Percentiles rank a stretch among this genome's conserved stretches.
phyloP scores from a whole-genome alignment of 2,329 filamentous ascomycete species.

The Clonostachys sp. region DNA sequence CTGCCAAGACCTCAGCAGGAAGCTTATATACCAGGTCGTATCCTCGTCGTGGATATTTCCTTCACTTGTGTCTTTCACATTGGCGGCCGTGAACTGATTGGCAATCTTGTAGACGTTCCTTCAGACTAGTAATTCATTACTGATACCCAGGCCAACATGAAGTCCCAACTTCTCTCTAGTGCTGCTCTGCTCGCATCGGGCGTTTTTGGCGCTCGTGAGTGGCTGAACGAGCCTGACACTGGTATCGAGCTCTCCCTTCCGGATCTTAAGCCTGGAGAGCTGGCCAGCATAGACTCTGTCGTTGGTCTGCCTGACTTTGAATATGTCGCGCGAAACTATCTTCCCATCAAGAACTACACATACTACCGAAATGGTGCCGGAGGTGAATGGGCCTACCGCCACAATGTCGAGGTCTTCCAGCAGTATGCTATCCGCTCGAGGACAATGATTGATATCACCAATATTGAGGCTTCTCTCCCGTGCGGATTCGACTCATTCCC shows the following conservation, averaged over 20 bases:
- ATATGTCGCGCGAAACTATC: slow-evolving; percentile 36
- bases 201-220: slow-evolving; percentile 20
- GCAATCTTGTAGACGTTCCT: too few species aligned
- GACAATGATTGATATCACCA: slow-evolving; percentile 14
- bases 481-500: too few species aligned
- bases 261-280: slow-evolving; percentile 23
- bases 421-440: slow-evolving; percentile 35
- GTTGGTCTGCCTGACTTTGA: slow-evolving; percentile 44
- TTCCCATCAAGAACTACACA: slow-evolving; percentile 34
- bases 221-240: slow-evolving; percentile 27
- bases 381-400: slow-evolving; percentile 45
- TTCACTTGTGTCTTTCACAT: too few species aligned
- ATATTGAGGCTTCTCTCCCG: background rate
- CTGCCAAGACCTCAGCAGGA: too few species aligned
- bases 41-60: too few species aligned
- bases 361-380: slow-evolving; percentile 45
- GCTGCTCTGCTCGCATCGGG: slow-evolving; percentile 11
- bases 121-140: background rate
- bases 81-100: too few species aligned
- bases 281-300: slow-evolving; percentile 33
- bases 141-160: background rate
- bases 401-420: slow-evolving; percentile 44
- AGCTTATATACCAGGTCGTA: too few species aligned
- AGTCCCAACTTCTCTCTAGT: slow-evolving; percentile 8
- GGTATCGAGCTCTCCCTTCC: slow-evolving; percentile 20